A percentile compares a stretch with the other conserved stretches of the same genome.
phyloP scores from a whole-genome alignment of 495 filamentous ascomycete genomes.

The Trichoderma virens region DNA sequence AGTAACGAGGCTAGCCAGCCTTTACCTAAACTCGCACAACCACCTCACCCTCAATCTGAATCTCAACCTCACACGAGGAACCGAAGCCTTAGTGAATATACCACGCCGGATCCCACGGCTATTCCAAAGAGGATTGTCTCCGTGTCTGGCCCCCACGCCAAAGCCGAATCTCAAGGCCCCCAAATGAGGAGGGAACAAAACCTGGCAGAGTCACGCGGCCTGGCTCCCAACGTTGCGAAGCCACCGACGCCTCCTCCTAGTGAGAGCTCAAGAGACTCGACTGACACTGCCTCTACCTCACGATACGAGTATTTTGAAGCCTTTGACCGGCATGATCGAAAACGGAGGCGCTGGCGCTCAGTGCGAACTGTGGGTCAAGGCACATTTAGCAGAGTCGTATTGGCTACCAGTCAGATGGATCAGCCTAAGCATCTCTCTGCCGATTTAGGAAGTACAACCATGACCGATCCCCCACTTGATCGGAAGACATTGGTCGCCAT shows the following conservation, averaged over 20 bases:
- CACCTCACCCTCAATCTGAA: constrained; percentile 10
- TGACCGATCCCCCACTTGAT: constrained; percentile 19
- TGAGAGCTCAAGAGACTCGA: constrained; percentile 39
- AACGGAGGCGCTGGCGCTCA: constrained; percentile 61
- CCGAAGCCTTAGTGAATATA: constrained; percentile 82
- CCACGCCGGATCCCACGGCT: constrained; percentile 54
- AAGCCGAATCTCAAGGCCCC: constrained; percentile 30
- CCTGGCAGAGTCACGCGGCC: constrained; percentile 67
- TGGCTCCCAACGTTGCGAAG: constrained; percentile 48
- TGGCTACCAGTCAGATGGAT: constrained; percentile 58
- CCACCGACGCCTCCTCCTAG: constrained; percentile 70
- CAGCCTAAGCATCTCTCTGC: constrained; percentile 37
- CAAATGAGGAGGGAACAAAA: constrained; percentile 73
- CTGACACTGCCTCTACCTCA: constrained; percentile 26
- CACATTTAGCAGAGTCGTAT: constrained; percentile 88
- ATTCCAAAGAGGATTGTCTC: constrained; percentile 65
- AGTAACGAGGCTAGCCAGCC: constrained; percentile 12
- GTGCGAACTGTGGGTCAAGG: constrained; percentile 80
- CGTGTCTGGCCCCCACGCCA: constrained; percentile 52
- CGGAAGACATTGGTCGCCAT: constrained; percentile 71
- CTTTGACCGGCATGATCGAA: constrained; percentile 45
- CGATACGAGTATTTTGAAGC: constrained; percentile 56
- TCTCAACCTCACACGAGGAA: constrained; percentile 47
- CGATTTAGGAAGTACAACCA: constrained; percentile 16
- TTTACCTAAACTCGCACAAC: constrained; percentile 18